Evolutionary conservation across 176 grass and related monocot genomes (phyloP).

Genomic region (Musa acuminata): DNA sequence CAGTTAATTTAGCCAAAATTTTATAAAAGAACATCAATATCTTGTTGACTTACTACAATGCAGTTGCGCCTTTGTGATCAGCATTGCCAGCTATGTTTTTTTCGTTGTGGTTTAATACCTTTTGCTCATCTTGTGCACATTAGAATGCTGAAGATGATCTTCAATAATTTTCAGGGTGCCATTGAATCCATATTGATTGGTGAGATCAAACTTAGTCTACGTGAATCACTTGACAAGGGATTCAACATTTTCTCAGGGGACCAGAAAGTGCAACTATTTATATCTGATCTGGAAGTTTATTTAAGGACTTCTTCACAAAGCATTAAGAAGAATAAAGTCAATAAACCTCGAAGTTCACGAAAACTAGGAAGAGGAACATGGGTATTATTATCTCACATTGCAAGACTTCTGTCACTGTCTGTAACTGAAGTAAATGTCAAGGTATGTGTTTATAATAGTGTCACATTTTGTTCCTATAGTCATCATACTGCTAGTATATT

Average conservation of each 20-base stretch:
- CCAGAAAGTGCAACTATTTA: conserved; percentile 51
- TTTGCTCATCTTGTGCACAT: conserved; percentile 7
- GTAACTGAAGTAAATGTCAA: conserved; percentile 68
- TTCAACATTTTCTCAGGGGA: conserved; percentile 38
- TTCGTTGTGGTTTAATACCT: neutral
- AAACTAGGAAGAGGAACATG: conserved; percentile 46
- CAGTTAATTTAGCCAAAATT: too few species aligned
- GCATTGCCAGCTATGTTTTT: neutral
- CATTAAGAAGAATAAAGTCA: conserved; percentile 49
- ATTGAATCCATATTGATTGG: conserved; percentile 58
- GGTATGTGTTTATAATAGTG: conserved; percentile 31
- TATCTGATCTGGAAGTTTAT: conserved; percentile 64
- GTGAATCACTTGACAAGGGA: conserved; percentile 40
- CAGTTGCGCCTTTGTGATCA: neutral
- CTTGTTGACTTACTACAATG: neutral
- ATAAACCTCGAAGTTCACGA: conserved; percentile 30
- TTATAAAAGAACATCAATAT: neutral
- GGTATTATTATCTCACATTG: conserved; percentile 47
- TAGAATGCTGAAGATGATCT: conserved; percentile 3
- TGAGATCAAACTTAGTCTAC: conserved; percentile 58
- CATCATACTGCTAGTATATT: neutral
- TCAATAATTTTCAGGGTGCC: conserved; percentile 46
- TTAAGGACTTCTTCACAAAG: conserved; percentile 54
- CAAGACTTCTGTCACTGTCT: conserved; percentile 52
- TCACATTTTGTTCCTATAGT: conserved; percentile 1